Evolutionary conservation across 2,329 filamentous ascomycete genomes (phyloP), one percentile per base, ranked within the genome.

Genomic region (Phialophora tarda): DNA sequence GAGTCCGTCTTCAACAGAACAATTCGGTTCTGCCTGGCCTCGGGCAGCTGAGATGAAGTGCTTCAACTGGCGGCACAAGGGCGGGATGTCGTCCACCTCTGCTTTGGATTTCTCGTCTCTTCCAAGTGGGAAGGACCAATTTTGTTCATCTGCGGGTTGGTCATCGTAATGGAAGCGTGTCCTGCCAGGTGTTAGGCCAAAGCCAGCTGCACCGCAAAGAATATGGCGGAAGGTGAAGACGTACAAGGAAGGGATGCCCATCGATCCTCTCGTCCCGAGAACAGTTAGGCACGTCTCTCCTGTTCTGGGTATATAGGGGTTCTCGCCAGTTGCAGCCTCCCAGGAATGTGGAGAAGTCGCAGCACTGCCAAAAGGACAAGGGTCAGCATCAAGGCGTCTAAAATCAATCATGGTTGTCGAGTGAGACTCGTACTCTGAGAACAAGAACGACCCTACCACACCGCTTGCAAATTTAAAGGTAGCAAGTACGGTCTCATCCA

Each of bases 301-400:
- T 17, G 62, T 53, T 24, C 41, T 51, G 10, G 66, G 65, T 26
- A 71, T 57, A 14, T 54, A 12, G 30, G 69, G 69, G 50, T 71
- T 71, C 41, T 71, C 69, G 4, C 69, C 69, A 2, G 69, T 69
- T 7, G 67, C 69, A 3, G 59, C 28, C 32, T 69, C 69, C 47
- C 64, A 69, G 14, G 34, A 60, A 28, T 65, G 53, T 1, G 67
- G 64, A 14, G 62, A 69, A 1, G 50, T 38, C n/a, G 53, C 44
- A 54, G 62, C 54, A 34, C 54, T 57, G 32, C 23, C 17, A 21
- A 14, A 17, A 17, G 2, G 32, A 34, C 32, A 12, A 7, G 32
- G 32, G 32, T 34, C 32, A 34, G 32, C 32, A 3, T 34, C 32
- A 30, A 10, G 1, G 32, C 10, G 2, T n/a, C n/a, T 12, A 34